Evolutionary conservation across 306 rosid species (phyloP), one percentile per base, ranked within the genome.

Genomic region (Biancaea sappan): DNA sequence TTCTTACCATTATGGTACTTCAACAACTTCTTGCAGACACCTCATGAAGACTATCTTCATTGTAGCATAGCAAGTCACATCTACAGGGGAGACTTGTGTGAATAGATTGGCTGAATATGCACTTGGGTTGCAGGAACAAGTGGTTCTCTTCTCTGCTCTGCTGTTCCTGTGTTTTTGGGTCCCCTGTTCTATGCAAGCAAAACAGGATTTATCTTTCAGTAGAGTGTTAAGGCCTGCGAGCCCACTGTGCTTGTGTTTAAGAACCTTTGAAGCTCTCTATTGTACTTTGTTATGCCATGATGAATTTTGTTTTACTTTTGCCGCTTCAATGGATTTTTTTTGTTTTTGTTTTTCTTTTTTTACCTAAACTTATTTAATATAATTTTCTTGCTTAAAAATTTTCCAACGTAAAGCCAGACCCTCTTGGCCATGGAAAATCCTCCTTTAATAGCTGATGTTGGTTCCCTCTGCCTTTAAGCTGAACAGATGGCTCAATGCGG

Each of bases 1-100:
- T 62, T 37, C 68, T 62, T 26, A 62, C 15, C 47, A 19, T 37
- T 5, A 62, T 62, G 68, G 47, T 62, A 37, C 68, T 41, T 35
- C 21, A 35, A 62, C 14, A 43, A 66, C 71, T 65, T 65, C 32
- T 43, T 66, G 71, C 71, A 66, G 71, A 66, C 71, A 66, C 35
- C 21, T 66, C 71, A 66, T 66, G 71, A 66, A 26, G 71, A 66
- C 54, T 43, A 8, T 26, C 56, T 44, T 62, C 68, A 62, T 62
- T 43, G 56, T 44, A 44, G 40, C 71, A 66, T 66, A 54, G n/a
- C n/a, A n/a, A 44, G 71, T 44, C 71, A 65, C 56, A 43, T 44
- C 54, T 44, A 43, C 48, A n/a, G 56, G 44, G 24, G 38, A 26
- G 25, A 43, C 52, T 66, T 66, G 3, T 37, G 29, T 66, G 38